These are phyloP conservation scores for Adansonia gregorii DNA, from an alignment of 441 rosid species.

Conservation along the genomic window DNA sequence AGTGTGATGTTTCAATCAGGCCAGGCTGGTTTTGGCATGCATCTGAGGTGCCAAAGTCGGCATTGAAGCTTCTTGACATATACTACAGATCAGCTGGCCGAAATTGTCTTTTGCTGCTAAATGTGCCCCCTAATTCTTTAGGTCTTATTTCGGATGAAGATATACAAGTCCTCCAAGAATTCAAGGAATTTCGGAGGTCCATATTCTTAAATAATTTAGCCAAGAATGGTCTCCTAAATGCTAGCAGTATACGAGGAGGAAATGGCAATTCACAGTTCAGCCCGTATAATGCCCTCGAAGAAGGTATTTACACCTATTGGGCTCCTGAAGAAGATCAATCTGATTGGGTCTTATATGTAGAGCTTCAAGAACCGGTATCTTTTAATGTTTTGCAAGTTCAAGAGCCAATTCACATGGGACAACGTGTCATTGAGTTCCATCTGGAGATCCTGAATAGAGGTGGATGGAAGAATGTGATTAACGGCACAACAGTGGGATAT, in stretches of 20 bases:
- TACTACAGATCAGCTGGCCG: slow-evolving; percentile 82
- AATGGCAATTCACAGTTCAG: slow-evolving; percentile 35
- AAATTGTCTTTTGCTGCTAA: slow-evolving; percentile 72
- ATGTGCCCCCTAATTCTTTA: slow-evolving; percentile 78
- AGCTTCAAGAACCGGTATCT: slow-evolving; percentile 50
- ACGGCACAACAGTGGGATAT: slow-evolving; percentile 80
- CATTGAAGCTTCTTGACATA: slow-evolving; percentile 63
- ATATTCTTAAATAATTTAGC: slow-evolving; percentile 73
- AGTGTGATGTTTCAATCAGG: slow-evolving; percentile 90
- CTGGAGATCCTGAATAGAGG: slow-evolving; percentile 41
- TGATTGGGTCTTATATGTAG: slow-evolving; percentile 56
- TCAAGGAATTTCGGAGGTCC: slow-evolving; percentile 48
- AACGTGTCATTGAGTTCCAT: slow-evolving; percentile 62
- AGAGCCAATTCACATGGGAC: slow-evolving; percentile 96
- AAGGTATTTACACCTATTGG: slow-evolving; percentile 76
- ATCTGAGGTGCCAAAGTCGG: slow-evolving; percentile 75
- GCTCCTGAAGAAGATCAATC: slow-evolving; percentile 67
- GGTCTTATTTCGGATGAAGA: slow-evolving; percentile 82
- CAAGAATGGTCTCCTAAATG: slow-evolving; percentile 40
- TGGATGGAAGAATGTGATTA: slow-evolving; percentile 62
- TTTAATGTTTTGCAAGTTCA: slow-evolving; percentile 75
- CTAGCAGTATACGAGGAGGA: slow-evolving; percentile 66
- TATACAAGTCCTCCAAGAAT: slow-evolving; percentile 67
- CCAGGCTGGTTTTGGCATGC: slow-evolving; percentile 98
- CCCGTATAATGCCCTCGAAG: slow-evolving; percentile 55